Base-by-base conservation (phyloP, 495 filamentous ascomycete species). In the Talaromyces adpressus region DNA sequence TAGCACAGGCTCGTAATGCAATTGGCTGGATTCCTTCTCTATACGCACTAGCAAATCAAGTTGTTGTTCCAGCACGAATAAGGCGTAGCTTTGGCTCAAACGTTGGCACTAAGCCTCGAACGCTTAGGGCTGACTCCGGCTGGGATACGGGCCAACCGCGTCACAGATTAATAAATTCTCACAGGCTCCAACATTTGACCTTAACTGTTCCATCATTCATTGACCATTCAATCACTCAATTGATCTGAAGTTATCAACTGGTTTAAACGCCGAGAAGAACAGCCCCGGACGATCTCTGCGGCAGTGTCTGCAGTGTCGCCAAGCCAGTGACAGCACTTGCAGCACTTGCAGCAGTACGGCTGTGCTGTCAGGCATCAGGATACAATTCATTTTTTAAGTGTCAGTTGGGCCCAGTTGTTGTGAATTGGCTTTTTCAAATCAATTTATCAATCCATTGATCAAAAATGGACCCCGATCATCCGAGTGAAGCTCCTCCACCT, bases 401-500 rank as follows among this genome's bases (percentile, higher is more conserved):
- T 18, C 36, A 41, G 5, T 41, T 6, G 18, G 4, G 1, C 39
- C 6, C 39, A 7, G 16, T 41, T 41, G 39, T 11, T 41, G 39
- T 41, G 39, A n/a, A 1, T 41, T 41, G 30, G 7, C 9, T 32
- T 32, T 2, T 32, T 32, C 30, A 57, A 57, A 27, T 27, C 27
- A 27, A 27, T 27, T 27, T 2, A 27, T 27, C 27, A 27, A 27
- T 27, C 27, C 27, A 27, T 27, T 27, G 5, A n/a, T 18, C 62
- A 45, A 36, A 36, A 32, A 64, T 64, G 62, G 62, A 49, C 23
- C 22, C 12, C 32, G 36, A 57, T 41, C 63, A 67, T 11, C 22
- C 73, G 59, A 75, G 77, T 39, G 78, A 80, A 66, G 75, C 69
- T 61, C 75, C 77, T 62, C 77, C 76, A 60, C 77, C 78, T 34